Evolutionary conservation across 1,139 yeast genomes (phyloP), one percentile per base, ranked within the genome.

Genomic region (Yamadazyma aaseri): DNA sequence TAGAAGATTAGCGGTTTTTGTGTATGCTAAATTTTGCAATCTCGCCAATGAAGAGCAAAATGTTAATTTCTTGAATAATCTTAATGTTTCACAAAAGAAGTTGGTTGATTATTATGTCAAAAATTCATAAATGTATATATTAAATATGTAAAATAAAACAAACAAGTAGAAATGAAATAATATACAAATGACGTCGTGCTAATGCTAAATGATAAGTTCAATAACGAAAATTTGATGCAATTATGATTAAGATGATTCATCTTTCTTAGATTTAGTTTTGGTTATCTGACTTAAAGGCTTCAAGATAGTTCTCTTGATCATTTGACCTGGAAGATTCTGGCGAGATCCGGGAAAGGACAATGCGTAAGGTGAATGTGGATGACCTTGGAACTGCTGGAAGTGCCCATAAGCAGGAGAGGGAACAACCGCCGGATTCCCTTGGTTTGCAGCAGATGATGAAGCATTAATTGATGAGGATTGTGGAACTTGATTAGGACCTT

Each of bases 1-100:
- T 6, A 53, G 78, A 41, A 55, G 75, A 38, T 44, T 51, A 15
- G 67, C 68, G 1, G 59, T 70, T 9, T 57, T 69, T 31, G 58
- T 61, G n/a, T 74, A 70, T 40, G 70, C 75, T 4, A 56, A 51
- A 30, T 38, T 67, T 29, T 37, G 63, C 14, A 23, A 21, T 6
- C 7, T 16, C 12, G 12, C 9, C 9, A 15, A 20, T 10, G 15
- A 31, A 14, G 15, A 14, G 3, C 11, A 6, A 14, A 25, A 18
- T 4, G 18, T 17, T n/a, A 20, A 11, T 13, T 16, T 23, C 10
- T 25, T 26, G 13, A 12, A 10, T n/a, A 10, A 20, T 4, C 24
- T 31, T 15, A 25, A 21, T 15, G 28, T 34, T 3, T 35, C 49
- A 8, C 50, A 46, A 32, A 35, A 30, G 22, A 46, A 45, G 27